These are phyloP conservation scores for Cytospora piceicola DNA, from an alignment of 2,329 filamentous ascomycete species.

Conservation along the genomic window DNA sequence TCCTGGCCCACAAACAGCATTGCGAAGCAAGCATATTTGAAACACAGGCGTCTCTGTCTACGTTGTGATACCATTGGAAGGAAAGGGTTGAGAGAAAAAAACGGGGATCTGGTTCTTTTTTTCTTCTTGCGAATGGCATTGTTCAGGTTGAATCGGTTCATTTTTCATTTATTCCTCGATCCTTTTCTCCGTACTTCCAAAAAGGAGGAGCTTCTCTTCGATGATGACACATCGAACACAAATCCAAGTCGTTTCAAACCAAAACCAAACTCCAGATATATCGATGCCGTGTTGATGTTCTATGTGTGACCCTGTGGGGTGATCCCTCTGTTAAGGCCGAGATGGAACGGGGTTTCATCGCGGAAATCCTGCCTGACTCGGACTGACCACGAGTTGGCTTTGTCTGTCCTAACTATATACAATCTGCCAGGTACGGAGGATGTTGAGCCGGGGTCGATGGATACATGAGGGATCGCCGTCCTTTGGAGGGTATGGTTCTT, in stretches of 20 bases:
- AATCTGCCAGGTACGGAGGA: too few species aligned
- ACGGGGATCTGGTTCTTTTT: neutral
- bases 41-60: conserved; percentile 17
- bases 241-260: neutral
- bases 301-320: neutral
- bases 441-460: too few species aligned
- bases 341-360: too few species aligned
- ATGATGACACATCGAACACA: neutral
- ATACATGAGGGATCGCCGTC: too few species aligned
- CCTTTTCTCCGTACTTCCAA: neutral
- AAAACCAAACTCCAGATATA: neutral
- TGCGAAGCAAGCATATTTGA: conserved; percentile 27
- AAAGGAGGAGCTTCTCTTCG: neutral
- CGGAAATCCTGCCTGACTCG: too few species aligned
- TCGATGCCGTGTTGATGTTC: neutral
- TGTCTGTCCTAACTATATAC: too few species aligned
- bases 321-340: neutral
- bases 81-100: conserved; percentile 2
- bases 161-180: neutral
- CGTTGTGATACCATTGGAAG: conserved; percentile 26
- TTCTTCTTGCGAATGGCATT: neutral
- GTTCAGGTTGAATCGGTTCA: neutral
- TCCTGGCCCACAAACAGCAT: conserved; percentile 26
- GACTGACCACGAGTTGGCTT: too few species aligned
- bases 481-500: too few species aligned